Conservation (phyloP, 441 rosid species). For the Corymbia citriodora region DNA sequence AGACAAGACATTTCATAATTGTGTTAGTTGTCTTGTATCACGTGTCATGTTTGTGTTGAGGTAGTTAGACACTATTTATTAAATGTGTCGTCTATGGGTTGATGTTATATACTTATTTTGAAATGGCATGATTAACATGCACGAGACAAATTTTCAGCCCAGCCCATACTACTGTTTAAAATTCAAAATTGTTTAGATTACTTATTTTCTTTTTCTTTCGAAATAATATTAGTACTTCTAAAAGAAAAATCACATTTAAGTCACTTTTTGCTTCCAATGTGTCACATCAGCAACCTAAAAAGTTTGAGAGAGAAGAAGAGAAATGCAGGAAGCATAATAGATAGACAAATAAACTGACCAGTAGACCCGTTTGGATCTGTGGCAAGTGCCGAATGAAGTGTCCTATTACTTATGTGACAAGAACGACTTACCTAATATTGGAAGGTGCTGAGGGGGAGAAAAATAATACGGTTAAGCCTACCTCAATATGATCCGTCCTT, state of each 20-base stretch:
- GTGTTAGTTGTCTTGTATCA: neutral
- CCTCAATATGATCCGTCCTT: neutral
- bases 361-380: too few relatives aligned
- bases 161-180: neutral
- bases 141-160: neutral
- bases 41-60: neutral
- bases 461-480: neutral
- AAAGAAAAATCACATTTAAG: neutral
- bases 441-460: neutral
- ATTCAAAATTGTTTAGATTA: neutral
- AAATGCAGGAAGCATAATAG: neutral
- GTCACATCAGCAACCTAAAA: neutral
- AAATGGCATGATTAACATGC: neutral
- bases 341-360: neutral
- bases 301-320: neutral
- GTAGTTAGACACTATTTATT: neutral
- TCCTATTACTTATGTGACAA: neutral
- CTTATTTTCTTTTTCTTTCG: neutral
- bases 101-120: neutral
- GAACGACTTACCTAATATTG: neutral
- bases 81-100: neutral
- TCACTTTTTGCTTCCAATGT: neutral
- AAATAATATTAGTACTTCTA: neutral
- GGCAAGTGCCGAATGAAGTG: neutral
- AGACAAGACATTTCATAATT: neutral